These are phyloP conservation scores for Odonthalia washingtoniensis DNA, from an alignment of 31 red algal genomes.

Conservation along the genomic window DNA sequence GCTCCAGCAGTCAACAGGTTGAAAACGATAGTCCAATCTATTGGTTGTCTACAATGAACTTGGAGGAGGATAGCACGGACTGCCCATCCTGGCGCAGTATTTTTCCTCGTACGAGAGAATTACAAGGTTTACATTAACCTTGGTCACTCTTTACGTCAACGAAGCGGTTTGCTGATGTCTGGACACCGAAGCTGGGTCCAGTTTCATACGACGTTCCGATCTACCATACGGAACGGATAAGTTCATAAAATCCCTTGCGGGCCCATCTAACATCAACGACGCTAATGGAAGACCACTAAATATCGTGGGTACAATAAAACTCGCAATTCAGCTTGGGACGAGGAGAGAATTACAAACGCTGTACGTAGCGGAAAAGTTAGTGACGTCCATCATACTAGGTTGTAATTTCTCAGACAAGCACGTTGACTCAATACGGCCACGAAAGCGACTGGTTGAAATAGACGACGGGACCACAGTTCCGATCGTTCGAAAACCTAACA, in stretches of 20 bases:
- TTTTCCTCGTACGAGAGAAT: background rate
- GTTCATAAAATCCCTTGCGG: background rate
- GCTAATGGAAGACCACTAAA: slow-evolving; percentile 6
- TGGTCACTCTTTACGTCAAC: background rate
- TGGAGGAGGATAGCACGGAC: no score
- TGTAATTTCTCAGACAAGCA: background rate
- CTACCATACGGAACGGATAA: background rate
- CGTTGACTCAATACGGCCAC: background rate
- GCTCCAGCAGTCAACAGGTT: no score
- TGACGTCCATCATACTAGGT: background rate
- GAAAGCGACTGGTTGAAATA: no score
- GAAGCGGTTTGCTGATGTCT: background rate
- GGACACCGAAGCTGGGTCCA: background rate
- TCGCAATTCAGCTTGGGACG: slow-evolving; percentile 1
- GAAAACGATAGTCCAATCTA: no score
- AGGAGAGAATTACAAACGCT: background rate
- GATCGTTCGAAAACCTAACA: background rate
- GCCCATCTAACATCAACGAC: background rate
- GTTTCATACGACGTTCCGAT: slow-evolving; percentile 2
- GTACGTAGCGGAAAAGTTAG: background rate
- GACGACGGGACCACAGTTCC: background rate
- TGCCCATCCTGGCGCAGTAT: no score
- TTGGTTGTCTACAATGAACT: no score
- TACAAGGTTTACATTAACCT: slow-evolving; percentile 35
- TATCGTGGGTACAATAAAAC: slow-evolving; percentile 11